These are phyloP conservation scores for Lachnellula arida DNA, from an alignment of 2,329 filamentous ascomycete genomes.

Conservation along the genomic window DNA sequence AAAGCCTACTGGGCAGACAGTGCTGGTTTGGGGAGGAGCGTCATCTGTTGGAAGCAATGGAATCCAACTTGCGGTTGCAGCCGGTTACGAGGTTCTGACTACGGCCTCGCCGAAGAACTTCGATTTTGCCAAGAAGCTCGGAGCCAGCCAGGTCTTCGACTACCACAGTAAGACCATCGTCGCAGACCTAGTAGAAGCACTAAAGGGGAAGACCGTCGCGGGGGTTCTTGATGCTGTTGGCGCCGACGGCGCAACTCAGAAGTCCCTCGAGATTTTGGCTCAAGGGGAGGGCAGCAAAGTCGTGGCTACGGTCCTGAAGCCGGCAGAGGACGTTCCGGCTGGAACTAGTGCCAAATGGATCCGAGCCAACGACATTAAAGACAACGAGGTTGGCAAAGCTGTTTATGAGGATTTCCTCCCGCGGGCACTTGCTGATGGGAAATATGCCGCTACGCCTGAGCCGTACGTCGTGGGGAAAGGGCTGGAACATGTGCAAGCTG, in stretches of 20 bases:
- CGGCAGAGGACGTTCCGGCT: background rate
- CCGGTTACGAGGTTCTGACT: constrained; percentile 38
- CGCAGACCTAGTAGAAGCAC: constrained; percentile 8
- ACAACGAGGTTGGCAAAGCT: constrained; percentile 13
- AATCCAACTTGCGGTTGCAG: constrained; percentile 39
- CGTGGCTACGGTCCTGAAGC: constrained; percentile 20
- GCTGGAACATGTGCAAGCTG: constrained; percentile 37
- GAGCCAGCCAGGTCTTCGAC: constrained; percentile 40
- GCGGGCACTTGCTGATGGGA: constrained; percentile 32
- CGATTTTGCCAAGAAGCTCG: constrained; percentile 34
- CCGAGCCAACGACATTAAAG: constrained; percentile 11
- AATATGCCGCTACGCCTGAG: constrained; percentile 34
- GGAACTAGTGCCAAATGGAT: background rate
- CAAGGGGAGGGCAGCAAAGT: constrained; percentile 25
- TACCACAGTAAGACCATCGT: constrained; percentile 24
- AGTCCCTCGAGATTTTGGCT: constrained; percentile 22
- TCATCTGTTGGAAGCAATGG: constrained; percentile 28
- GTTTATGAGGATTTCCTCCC: constrained; percentile 37
- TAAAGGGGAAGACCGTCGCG: constrained; percentile 24
- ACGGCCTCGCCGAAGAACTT: constrained; percentile 33
- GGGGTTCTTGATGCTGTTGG: constrained; percentile 29
- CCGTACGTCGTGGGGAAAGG: constrained; percentile 37
- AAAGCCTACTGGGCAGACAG: constrained; percentile 1
- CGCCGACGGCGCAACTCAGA: constrained; percentile 14
- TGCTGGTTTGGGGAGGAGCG: constrained; percentile 34